phyloP scores from a whole-genome alignment of 768 basidiomycete genomes.

The Termitomyces sp. region DNA sequence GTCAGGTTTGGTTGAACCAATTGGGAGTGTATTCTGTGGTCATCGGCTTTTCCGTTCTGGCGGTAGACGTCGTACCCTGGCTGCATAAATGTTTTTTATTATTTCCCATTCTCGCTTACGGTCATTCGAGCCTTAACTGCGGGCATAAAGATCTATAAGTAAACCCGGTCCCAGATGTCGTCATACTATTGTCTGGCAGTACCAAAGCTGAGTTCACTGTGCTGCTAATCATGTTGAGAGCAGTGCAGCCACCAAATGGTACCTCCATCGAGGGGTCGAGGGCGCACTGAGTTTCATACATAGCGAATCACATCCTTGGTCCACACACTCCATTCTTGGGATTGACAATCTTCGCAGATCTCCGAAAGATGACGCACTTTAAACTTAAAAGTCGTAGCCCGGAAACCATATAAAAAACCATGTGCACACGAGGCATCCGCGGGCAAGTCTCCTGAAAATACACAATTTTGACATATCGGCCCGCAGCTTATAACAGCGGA shows the following conservation, averaged over 20 bases:
- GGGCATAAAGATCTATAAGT: background rate
- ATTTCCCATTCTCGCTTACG: constrained; percentile 1
- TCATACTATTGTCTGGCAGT: background rate
- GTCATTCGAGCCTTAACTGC: too few species aligned
- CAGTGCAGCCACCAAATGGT: background rate
- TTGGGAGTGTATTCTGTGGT: background rate
- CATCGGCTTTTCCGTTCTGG: constrained; percentile 19
- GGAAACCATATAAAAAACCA: background rate
- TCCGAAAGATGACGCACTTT: constrained; percentile 13
- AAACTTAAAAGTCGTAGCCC: constrained; percentile 10
- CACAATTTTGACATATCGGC: background rate
- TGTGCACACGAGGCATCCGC: background rate
- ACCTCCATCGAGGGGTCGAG: background rate
- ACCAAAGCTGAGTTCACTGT: background rate
- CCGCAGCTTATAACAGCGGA: background rate
- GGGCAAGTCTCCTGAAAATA: background rate
- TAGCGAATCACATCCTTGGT: too few species aligned
- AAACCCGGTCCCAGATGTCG: background rate
- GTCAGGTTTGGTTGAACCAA: constrained; percentile 9
- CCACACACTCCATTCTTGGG: background rate
- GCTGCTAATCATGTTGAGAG: background rate
- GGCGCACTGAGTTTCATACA: background rate
- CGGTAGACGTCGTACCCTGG: constrained; percentile 1
- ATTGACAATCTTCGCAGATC: constrained; percentile 11
- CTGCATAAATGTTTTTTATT: constrained; percentile 5